phyloP scores from a whole-genome alignment of 768 basidiomycete species.

The Agrocybe pediades region DNA sequence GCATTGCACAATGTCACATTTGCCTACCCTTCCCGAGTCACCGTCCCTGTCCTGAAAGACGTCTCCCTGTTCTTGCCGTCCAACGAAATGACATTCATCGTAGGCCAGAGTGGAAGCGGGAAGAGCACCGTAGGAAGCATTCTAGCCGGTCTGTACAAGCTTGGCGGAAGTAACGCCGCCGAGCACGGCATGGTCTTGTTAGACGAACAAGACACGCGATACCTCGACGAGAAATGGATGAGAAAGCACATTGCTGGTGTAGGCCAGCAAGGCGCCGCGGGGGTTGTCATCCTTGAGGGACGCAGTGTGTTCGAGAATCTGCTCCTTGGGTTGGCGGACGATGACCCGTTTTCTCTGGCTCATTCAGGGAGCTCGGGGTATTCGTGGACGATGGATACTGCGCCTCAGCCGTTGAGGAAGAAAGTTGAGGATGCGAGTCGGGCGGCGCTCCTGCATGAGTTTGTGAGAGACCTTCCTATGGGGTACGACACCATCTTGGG shows the following conservation, averaged over 20 bases:
- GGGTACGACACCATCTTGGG: constrained; percentile 85
- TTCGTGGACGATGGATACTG: constrained; percentile 53
- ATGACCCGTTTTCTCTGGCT: neutral
- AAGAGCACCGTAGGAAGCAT: constrained; percentile 90
- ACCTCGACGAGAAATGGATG: constrained; percentile 74
- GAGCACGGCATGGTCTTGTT: constrained; percentile 65
- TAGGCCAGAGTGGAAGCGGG: constrained; percentile 89
- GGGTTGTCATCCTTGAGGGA: constrained; percentile 63
- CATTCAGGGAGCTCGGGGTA: constrained; percentile 42
- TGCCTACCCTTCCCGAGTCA: constrained; percentile 81
- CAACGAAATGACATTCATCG: constrained; percentile 86
- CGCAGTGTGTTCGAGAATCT: constrained; percentile 80
- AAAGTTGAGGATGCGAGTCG: constrained; percentile 83
- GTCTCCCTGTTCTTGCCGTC: constrained; percentile 71
- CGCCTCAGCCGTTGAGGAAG: constrained; percentile 55
- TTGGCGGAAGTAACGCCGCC: constrained; percentile 18
- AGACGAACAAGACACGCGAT: constrained; percentile 81
- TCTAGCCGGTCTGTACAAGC: constrained; percentile 76
- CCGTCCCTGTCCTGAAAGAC: constrained; percentile 64
- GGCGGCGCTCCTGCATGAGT: constrained; percentile 85
- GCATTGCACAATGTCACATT: constrained; percentile 75
- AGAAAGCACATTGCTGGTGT: constrained; percentile 73
- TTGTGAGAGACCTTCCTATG: constrained; percentile 77
- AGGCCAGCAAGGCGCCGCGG: constrained; percentile 71
- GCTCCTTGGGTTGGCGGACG: neutral